Percentiles rank a stretch among this genome's conserved stretches.
Evolutionary conservation across 2,329 filamentous ascomycete species (phyloP).

Genomic region (Venturiaceae sp.): DNA sequence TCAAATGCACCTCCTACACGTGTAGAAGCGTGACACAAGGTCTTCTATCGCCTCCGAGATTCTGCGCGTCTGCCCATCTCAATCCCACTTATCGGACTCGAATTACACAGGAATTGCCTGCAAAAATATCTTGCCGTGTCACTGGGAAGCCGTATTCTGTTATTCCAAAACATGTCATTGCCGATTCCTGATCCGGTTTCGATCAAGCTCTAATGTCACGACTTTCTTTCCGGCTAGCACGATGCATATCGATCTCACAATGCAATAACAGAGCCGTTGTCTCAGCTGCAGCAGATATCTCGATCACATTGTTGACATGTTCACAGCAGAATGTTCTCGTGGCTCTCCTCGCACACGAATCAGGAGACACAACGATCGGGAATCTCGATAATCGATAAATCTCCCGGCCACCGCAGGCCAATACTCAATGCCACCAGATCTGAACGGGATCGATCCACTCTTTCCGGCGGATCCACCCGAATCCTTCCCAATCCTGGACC

Average conservation of each 20-base stretch:
- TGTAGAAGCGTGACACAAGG: not conserved
- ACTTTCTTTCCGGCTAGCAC: not conserved
- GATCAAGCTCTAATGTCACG: not conserved
- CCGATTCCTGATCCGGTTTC: not conserved
- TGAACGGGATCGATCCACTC: not conserved
- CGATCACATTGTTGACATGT: not conserved
- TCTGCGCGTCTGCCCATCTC: not conserved
- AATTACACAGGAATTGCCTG: too few relatives aligned
- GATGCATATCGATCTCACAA: not conserved
- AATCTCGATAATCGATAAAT: not conserved
- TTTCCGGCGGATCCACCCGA: not conserved
- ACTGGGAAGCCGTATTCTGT: not conserved
- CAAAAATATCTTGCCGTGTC: too few relatives aligned
- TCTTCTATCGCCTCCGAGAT: not conserved
- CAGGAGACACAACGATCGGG: not conserved
- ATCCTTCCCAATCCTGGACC: not conserved
- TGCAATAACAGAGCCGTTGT: not conserved
- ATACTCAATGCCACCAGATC: not conserved
- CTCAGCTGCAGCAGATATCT: not conserved
- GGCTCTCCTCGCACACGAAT: not conserved
- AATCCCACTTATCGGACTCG: not conserved
- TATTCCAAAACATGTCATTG: not conserved
- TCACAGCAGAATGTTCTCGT: not conserved
- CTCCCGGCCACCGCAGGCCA: not conserved
- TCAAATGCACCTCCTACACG: not conserved